Conservation (phyloP, 345 rosid genomes). For the Citropsis articulata region DNA sequence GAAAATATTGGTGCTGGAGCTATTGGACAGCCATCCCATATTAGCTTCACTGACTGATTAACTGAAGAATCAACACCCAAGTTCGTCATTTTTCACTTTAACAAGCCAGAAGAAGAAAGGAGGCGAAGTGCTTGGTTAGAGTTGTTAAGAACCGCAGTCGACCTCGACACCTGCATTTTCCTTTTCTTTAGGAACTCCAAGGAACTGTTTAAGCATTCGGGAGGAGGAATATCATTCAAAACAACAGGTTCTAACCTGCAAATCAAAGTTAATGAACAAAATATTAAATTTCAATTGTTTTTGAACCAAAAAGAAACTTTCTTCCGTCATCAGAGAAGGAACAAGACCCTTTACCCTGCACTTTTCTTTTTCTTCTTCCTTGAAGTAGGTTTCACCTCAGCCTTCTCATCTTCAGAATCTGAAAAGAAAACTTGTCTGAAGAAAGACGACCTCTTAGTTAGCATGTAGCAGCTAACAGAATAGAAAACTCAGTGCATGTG, state of each 20-base stretch:
- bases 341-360: slow-evolving; percentile 50
- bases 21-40: no score
- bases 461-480: slow-evolving; percentile 5
- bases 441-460: slow-evolving; percentile 1
- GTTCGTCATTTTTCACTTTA: slow-evolving; percentile 34
- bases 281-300: not conserved
- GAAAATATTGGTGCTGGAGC: not conserved
- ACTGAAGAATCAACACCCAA: not conserved
- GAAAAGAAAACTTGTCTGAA: slow-evolving; percentile 58
- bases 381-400: slow-evolving; percentile 24
- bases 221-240: slow-evolving; percentile 64
- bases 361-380: slow-evolving; percentile 61
- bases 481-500: not conserved
- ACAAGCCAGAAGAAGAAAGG: slow-evolving; percentile 46
- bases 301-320: not conserved
- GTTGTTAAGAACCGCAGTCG: slow-evolving; percentile 67
- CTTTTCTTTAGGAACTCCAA: slow-evolving; percentile 81
- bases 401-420: slow-evolving; percentile 59
- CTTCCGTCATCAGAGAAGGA: not conserved
- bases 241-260: slow-evolving; percentile 70
- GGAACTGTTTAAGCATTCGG: slow-evolving; percentile 63
- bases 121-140: slow-evolving; percentile 81
- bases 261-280: not conserved
- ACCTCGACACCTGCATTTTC: slow-evolving; percentile 75
- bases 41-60: not conserved